phyloP scores from a whole-genome alignment of 495 filamentous ascomycete genomes.

The Aspergillus bertholletiae region DNA sequence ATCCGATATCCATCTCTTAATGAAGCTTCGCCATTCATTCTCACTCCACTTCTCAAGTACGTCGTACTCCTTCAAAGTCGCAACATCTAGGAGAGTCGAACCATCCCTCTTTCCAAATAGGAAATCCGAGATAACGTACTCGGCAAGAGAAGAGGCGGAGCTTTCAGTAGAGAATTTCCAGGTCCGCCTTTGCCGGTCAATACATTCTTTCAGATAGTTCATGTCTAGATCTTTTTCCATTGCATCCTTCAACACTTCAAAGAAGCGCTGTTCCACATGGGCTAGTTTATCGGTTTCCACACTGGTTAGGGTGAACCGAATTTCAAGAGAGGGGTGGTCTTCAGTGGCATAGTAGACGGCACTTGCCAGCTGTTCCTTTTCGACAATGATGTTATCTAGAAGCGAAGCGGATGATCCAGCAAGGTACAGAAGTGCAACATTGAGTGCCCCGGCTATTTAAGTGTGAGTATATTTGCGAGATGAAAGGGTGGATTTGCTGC shows the following conservation, averaged over 20 bases:
- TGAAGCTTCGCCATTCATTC: conserved; percentile 73
- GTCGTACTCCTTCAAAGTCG: conserved; percentile 70
- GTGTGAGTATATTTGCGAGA: conserved; percentile 11
- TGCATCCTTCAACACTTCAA: conserved; percentile 76
- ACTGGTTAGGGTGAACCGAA: conserved; percentile 77
- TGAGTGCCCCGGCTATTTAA: conserved; percentile 59
- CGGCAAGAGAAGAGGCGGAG: conserved; percentile 70
- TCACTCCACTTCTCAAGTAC: conserved; percentile 76
- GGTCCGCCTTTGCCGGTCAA: conserved; percentile 71
- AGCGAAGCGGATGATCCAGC: conserved; percentile 89
- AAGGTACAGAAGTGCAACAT: conserved; percentile 76
- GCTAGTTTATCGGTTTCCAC: conserved; percentile 83
- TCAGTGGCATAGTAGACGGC: conserved; percentile 73
- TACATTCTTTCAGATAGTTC: conserved; percentile 81
- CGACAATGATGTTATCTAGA: conserved; percentile 87
- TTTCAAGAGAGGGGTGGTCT: conserved; percentile 71
- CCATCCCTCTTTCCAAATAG: conserved; percentile 86
- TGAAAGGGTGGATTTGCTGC: conserved; percentile 12
- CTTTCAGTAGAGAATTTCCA: conserved; percentile 76
- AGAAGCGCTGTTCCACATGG: conserved; percentile 79
- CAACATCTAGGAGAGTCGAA: conserved; percentile 67
- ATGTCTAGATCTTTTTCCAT: conserved; percentile 80
- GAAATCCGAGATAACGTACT: conserved; percentile 83
- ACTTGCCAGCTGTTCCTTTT: conserved; percentile 88
- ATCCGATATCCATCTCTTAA: conserved; percentile 81